Evolutionary conservation across 495 filamentous ascomycete genomes (phyloP).

Genomic region (Elaphomyces granulatus): DNA sequence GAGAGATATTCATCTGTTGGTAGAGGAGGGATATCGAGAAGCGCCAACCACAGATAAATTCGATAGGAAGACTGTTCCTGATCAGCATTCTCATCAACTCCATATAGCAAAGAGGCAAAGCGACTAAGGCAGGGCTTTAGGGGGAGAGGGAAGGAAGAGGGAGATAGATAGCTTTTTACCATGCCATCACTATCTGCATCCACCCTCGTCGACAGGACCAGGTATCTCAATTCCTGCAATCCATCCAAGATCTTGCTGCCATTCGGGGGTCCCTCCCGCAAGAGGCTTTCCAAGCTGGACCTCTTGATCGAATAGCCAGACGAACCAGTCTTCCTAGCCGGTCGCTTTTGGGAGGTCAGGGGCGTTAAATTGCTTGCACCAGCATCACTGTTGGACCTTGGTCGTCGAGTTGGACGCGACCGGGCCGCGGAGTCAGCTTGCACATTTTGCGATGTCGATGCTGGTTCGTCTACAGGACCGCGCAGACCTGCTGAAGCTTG

Average conservation of each 20-base stretch:
- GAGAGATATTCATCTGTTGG: slow-evolving; percentile 75
- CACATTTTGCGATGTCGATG: slow-evolving; percentile 13
- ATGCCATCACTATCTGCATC: slow-evolving; percentile 81
- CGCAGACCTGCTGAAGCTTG: slow-evolving; percentile 16
- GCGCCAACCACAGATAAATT: slow-evolving; percentile 89
- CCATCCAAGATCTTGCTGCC: slow-evolving; percentile 46
- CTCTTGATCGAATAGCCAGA: slow-evolving; percentile 43
- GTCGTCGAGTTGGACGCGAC: slow-evolving; percentile 38
- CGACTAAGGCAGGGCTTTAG: too few relatives aligned
- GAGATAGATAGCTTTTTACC: slow-evolving; percentile 40
- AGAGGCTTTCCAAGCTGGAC: slow-evolving; percentile 45
- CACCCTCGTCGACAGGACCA: slow-evolving; percentile 64
- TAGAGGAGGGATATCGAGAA: slow-evolving; percentile 73
- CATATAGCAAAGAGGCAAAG: too few relatives aligned
- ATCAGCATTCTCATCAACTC: not conserved
- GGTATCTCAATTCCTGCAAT: slow-evolving; percentile 58
- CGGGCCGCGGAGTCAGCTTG: slow-evolving; percentile 9
- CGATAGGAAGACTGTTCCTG: slow-evolving; percentile 63
- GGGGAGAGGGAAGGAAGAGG: not conserved
- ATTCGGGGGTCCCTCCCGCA: slow-evolving; percentile 58
- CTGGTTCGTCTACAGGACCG: slow-evolving; percentile 13
- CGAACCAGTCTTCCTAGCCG: slow-evolving; percentile 39
- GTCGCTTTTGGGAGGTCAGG: slow-evolving; percentile 27
- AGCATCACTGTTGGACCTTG: slow-evolving; percentile 63
- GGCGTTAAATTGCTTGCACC: slow-evolving; percentile 21